Evolutionary conservation across 257 asterid species (phyloP).

Genomic region (Salvia hispanica): DNA sequence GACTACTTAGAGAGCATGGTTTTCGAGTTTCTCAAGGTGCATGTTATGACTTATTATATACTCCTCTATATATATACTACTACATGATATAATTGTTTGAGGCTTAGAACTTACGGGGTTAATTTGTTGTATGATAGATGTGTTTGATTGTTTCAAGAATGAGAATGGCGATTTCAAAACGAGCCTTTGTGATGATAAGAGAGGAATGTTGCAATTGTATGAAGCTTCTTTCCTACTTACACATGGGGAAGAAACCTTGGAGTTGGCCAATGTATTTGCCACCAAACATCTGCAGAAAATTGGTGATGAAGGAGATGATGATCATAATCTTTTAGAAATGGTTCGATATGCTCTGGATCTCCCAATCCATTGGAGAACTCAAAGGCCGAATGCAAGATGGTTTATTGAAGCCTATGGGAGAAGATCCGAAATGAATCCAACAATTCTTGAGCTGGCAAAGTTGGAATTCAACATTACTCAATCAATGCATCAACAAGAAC

Average conservation of each 20-base stretch:
- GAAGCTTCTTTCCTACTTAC: conserved; percentile 51
- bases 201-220: conserved; percentile 45
- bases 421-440: conserved; percentile 21
- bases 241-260: conserved; percentile 44
- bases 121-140: not conserved
- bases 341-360: conserved; percentile 41
- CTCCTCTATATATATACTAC: no score
- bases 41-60: not conserved
- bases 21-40: conserved; percentile 45
- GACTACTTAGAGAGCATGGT: conserved; percentile 46
- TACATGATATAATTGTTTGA: no score
- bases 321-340: not conserved
- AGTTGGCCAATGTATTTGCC: conserved; percentile 40
- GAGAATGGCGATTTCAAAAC: conserved; percentile 35
- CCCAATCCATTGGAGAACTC: conserved; percentile 47
- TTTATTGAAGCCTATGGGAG: conserved; percentile 37
- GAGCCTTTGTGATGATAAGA: conserved; percentile 28
- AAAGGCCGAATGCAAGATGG: conserved; percentile 42
- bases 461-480: conserved; percentile 49
- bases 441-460: conserved; percentile 42
- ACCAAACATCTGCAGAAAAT: conserved; percentile 18
- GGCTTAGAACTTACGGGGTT: no score
- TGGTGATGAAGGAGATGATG: not conserved
- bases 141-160: conserved; percentile 39
- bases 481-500: conserved; percentile 34